These are phyloP conservation scores for Amanita brunnescens DNA, from an alignment of 768 basidiomycete species.

Conservation along the genomic window DNA sequence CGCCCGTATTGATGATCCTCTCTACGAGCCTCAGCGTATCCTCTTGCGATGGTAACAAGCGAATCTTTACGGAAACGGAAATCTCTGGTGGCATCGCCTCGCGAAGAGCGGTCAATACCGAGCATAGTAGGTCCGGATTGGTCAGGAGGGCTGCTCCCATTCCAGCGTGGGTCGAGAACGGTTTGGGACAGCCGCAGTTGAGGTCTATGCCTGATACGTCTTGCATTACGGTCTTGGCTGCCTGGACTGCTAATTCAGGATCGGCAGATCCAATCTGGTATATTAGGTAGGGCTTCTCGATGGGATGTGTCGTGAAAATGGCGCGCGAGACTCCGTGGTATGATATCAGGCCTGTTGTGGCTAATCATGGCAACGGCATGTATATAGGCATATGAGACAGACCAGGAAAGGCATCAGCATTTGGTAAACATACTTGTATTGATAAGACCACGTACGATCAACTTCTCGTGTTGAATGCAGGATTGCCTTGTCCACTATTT, in stretches of 20 bases:
- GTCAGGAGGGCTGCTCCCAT: constrained; percentile 96
- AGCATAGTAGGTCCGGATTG: constrained; percentile 84
- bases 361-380: constrained; percentile 33
- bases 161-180: constrained; percentile 87
- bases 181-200: constrained; percentile 96
- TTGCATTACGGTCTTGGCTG: constrained; percentile 75
- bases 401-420: too few relatives aligned
- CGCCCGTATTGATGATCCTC: constrained; percentile 78
- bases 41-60: constrained; percentile 77
- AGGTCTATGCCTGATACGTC: constrained; percentile 95
- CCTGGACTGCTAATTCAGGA: constrained; percentile 86
- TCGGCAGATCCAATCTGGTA: constrained; percentile 92
- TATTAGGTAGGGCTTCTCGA: constrained; percentile 91
- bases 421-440: not conserved
- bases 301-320: constrained; percentile 87
- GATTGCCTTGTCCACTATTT: constrained; percentile 94
- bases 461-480: constrained; percentile 76
- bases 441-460: constrained; percentile 54
- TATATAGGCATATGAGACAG: not conserved
- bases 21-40: constrained; percentile 88
- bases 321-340: constrained; percentile 79
- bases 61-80: constrained; percentile 90
- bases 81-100: constrained; percentile 65
- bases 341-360: constrained; percentile 76
- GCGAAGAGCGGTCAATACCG: constrained; percentile 77